Base-by-base conservation (phyloP, 2,329 filamentous ascomycete species). In the Nemania sp. region DNA sequence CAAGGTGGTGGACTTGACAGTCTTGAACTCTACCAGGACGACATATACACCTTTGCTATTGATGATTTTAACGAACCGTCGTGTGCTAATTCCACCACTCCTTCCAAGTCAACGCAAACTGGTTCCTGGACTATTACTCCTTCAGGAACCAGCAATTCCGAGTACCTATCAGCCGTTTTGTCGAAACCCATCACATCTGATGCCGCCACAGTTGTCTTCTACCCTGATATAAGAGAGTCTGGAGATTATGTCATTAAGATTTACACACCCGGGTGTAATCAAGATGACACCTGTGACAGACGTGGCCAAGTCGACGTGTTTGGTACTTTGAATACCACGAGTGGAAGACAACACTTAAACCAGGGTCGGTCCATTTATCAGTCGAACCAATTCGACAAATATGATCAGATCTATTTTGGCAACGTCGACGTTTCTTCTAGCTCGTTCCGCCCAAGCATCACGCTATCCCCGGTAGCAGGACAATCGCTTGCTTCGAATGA, bases 331-430 rank as follows among this genome's bases (percentile, higher is more conserved):
- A 87, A 89, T 2, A 81, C 83, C 73, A 75, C 70, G 11, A 84
- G 60, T 29, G 62, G 66, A 64, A 76, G 80, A 73, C 73, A 82
- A 58, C 77, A 79, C 41, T 83, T 87, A 3, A 70, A 73, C 5
- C 84, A 90, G 65, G 85, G 88, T 29, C 88, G 85, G 0, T 86
- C 87, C 0, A 82, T 98, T 7, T 97, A 88, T 77, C 96, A 99
- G 80, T 97, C 94, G 20, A 99, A 99, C 81, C 88, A 97, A 78
- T 97, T 91, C 79, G 95, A 98, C 83, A 99, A 99, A 80, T 98
- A 97, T 77, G 96, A 99, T 77, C 90, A 93, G 73, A 90, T 99
- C 66, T 97, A 94, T 80, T 92, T 91, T 72, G 96, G 94, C 54
- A 89, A 89, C 72, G 89, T 99, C 62, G 93, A 98, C 77, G 90